phyloP scores from a whole-genome alignment of 176 grass and related monocot genomes.

The Hyparrhenia diplandra region DNA sequence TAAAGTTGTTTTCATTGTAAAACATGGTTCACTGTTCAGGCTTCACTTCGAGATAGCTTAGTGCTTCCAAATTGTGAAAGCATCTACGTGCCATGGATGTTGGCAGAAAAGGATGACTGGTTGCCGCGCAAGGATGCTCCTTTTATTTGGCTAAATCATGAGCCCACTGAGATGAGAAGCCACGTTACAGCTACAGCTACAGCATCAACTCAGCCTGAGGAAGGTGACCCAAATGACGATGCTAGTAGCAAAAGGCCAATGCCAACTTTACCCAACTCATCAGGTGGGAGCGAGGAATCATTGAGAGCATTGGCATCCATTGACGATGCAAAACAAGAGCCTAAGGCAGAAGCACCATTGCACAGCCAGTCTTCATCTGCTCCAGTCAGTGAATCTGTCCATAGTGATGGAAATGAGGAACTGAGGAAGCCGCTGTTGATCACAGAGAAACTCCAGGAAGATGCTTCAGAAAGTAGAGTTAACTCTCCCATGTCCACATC shows the following conservation, averaged over 20 bases:
- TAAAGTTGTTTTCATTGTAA: slow-evolving; percentile 25
- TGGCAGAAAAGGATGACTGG: slow-evolving; percentile 90
- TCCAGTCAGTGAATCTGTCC: slow-evolving; percentile 4
- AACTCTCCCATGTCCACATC: slow-evolving; percentile 28
- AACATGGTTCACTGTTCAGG: slow-evolving; percentile 37
- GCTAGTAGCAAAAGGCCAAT: slow-evolving; percentile 19
- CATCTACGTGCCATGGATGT: slow-evolving; percentile 75
- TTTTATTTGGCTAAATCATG: slow-evolving; percentile 69
- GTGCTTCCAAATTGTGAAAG: slow-evolving; percentile 91
- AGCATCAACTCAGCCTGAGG: slow-evolving; percentile 27
- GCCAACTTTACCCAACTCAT: not conserved
- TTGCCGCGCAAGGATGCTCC: slow-evolving; percentile 63
- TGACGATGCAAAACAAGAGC: slow-evolving; percentile 33
- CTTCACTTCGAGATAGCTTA: slow-evolving; percentile 60
- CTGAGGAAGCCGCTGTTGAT: slow-evolving; percentile 36
- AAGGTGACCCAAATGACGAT: slow-evolving; percentile 26
- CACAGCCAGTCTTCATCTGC: not conserved
- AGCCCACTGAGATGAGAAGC: slow-evolving; percentile 34
- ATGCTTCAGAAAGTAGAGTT: slow-evolving; percentile 13
- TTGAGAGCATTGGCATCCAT: slow-evolving; percentile 22
- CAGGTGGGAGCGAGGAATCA: slow-evolving; percentile 34
- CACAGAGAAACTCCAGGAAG: slow-evolving; percentile 35
- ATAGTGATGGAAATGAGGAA: not conserved
- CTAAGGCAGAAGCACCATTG: slow-evolving; percentile 23
- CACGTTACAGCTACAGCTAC: not conserved